Conservation (phyloP, 495 filamentous ascomycete species). For the Hyaloscypha bicolor region DNA sequence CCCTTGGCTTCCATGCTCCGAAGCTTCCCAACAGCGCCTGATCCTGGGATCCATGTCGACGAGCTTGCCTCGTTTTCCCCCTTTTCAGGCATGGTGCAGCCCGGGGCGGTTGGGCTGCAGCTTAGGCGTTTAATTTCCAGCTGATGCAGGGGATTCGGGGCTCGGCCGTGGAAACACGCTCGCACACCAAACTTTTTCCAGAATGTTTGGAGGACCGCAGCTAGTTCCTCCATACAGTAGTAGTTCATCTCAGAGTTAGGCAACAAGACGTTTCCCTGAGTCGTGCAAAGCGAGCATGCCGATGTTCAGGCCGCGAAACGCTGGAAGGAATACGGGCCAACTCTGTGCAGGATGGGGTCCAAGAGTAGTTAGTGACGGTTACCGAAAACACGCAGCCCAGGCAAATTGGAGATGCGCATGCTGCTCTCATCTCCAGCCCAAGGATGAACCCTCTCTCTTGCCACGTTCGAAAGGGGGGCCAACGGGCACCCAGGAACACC, state of each 20-base stretch:
- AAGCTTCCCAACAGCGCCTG: neutral
- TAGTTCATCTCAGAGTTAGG: neutral
- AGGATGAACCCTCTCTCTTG: neutral
- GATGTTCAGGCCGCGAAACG: no score
- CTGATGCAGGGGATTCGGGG: neutral
- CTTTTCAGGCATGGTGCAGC: neutral
- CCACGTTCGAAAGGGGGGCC: neutral
- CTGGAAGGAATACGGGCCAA: neutral
- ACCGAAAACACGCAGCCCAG: neutral
- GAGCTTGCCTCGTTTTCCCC: neutral
- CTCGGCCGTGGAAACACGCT: neutral
- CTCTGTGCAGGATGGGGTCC: neutral
- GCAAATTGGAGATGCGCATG: neutral
- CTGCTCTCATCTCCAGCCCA: neutral
- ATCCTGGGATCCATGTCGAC: neutral
- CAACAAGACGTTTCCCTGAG: neutral
- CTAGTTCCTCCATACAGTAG: neutral
- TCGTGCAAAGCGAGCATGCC: neutral
- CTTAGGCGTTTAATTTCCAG: conserved; percentile 1
- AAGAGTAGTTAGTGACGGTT: neutral
- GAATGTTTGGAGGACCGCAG: neutral
- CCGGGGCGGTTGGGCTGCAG: neutral
- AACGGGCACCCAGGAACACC: conserved; percentile 8
- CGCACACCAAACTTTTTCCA: neutral
- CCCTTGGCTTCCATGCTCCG: conserved; percentile 6